Evolutionary conservation across 805 yeast genomes (phyloP).

Genomic region (fission yeast (Schizosaccharomyces pombe)): DNA sequence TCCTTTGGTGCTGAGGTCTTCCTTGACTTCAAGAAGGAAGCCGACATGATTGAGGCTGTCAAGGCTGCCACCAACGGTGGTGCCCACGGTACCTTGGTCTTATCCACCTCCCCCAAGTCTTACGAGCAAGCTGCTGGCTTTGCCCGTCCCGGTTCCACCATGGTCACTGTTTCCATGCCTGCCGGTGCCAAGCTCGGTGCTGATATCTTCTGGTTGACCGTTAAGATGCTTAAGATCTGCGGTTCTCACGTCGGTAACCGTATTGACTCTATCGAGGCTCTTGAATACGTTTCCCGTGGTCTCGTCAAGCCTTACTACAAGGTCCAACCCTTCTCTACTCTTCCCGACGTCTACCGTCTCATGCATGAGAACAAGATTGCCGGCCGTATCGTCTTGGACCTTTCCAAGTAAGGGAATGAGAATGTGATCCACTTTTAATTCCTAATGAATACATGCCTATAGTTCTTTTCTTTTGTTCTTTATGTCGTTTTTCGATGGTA

Average conservation of each 20-base stretch:
- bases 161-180: constrained; percentile 55
- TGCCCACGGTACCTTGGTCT: constrained; percentile 53
- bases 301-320: constrained; percentile 49
- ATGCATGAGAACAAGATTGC: constrained; percentile 70
- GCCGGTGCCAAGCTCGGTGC: constrained; percentile 52
- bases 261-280: constrained; percentile 62
- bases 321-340: constrained; percentile 50
- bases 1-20: constrained; percentile 43
- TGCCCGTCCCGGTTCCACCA: constrained; percentile 44
- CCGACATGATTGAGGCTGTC: constrained; percentile 33
- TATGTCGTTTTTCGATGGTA: too few species aligned
- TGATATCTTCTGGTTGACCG: constrained; percentile 49
- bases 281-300: constrained; percentile 52
- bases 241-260: constrained; percentile 83
- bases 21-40: constrained; percentile 33
- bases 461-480: too few species aligned
- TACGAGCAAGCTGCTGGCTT: constrained; percentile 36
- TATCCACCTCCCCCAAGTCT: constrained; percentile 49
- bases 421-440: background rate
- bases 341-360: constrained; percentile 42
- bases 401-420: constrained; percentile 19
- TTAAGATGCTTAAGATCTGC: constrained; percentile 33
- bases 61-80: constrained; percentile 43
- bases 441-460: too few species aligned
- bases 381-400: constrained; percentile 78